Evolutionary conservation across 1,139 yeast genomes (phyloP).

Genomic region (Chernovozyma aurita): DNA sequence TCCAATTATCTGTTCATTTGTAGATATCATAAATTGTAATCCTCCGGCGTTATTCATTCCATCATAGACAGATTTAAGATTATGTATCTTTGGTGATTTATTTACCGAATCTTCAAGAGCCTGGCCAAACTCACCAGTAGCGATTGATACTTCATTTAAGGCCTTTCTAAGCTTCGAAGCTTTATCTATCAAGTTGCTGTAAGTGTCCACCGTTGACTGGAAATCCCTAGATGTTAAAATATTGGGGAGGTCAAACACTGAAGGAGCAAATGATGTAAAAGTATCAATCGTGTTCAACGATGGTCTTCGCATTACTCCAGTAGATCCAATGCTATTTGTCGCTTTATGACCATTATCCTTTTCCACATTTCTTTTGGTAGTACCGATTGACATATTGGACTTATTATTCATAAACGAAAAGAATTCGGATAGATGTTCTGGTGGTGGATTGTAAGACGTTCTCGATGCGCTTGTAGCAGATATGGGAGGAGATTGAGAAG

Average conservation of each 20-base stretch:
- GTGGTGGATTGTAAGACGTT: conserved; percentile 16
- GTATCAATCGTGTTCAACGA: conserved; percentile 25
- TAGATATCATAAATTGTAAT: conserved; percentile 69
- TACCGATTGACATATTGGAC: neutral
- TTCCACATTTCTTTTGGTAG: neutral
- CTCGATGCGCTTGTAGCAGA: neutral
- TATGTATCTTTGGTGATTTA: conserved; percentile 63
- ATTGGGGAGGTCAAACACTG: conserved; percentile 55
- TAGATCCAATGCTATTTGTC: neutral
- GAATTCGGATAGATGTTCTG: conserved; percentile 56
- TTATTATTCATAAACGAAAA: conserved; percentile 39
- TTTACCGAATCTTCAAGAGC: conserved; percentile 53
- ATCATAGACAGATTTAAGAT: conserved; percentile 58
- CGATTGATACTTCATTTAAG: conserved; percentile 46
- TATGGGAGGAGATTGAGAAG: neutral
- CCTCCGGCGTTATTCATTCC: conserved; percentile 75
- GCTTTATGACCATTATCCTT: neutral
- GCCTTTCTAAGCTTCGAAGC: conserved; percentile 51
- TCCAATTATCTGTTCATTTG: conserved; percentile 71
- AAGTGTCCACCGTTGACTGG: conserved; percentile 41
- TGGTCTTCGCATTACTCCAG: conserved; percentile 20
- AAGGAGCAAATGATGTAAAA: conserved; percentile 44
- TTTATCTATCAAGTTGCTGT: conserved; percentile 44
- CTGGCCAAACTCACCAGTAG: conserved; percentile 71
- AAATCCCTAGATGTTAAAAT: conserved; percentile 59